Percentiles rank a stretch among this genome's conserved stretches.
Conservation (phyloP, 2,329 filamentous ascomycete species). For the Aschersonia sp. region DNA sequence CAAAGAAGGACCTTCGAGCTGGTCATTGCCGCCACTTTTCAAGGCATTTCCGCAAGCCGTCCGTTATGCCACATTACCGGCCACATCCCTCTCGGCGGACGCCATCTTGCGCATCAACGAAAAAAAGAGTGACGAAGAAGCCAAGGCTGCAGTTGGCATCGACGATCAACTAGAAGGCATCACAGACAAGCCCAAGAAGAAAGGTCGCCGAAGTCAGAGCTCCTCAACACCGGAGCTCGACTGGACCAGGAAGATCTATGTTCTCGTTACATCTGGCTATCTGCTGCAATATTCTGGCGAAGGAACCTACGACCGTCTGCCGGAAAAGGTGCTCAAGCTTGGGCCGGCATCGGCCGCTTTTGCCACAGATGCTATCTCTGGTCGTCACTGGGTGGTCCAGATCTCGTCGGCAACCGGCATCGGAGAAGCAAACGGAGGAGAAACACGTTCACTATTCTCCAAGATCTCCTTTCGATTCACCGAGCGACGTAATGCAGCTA, state of each 20-base stretch:
- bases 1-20: slow-evolving; percentile 26
- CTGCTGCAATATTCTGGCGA: slow-evolving; percentile 61
- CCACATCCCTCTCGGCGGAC: slow-evolving; percentile 55
- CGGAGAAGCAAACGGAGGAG: slow-evolving; percentile 33
- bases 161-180: slow-evolving; percentile 9
- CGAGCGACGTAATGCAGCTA: slow-evolving; percentile 43
- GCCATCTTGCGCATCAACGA: slow-evolving; percentile 48
- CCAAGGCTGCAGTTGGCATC: not conserved
- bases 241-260: slow-evolving; percentile 58
- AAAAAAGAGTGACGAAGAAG: slow-evolving; percentile 19
- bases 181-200: slow-evolving; percentile 26
- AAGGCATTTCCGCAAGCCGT: slow-evolving; percentile 77
- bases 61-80: slow-evolving; percentile 56
- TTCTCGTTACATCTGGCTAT: slow-evolving; percentile 56
- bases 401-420: slow-evolving; percentile 52
- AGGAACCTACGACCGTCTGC: slow-evolving; percentile 54
- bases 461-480: slow-evolving; percentile 42
- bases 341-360: slow-evolving; percentile 66
- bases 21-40: slow-evolving; percentile 65
- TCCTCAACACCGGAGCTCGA: slow-evolving; percentile 35
- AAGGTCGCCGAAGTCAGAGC: slow-evolving; percentile 27
- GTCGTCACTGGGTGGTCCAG: slow-evolving; percentile 67
- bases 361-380: slow-evolving; percentile 65
- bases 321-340: slow-evolving; percentile 60
- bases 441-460: slow-evolving; percentile 48